phyloP scores from a whole-genome alignment of 352 stramenopile genomes.

The Phytophthora cryptogea region DNA sequence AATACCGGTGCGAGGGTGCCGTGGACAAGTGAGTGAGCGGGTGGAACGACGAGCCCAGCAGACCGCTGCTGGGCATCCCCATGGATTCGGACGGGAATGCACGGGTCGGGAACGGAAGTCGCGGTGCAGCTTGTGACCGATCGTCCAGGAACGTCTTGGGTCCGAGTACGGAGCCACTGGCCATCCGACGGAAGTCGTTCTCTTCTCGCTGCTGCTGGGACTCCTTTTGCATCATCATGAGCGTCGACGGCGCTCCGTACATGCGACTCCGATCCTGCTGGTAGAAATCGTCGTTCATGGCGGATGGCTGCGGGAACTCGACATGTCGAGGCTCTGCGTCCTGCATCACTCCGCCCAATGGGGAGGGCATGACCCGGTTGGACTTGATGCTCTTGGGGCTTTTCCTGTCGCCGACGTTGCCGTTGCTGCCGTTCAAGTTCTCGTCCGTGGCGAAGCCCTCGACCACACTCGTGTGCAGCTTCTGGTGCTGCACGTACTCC shows the following conservation, averaged over 20 bases:
- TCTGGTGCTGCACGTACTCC: slow-evolving; percentile 78
- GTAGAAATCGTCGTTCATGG: slow-evolving; percentile 34
- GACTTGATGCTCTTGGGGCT: slow-evolving; percentile 17
- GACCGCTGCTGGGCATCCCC: slow-evolving; percentile 24
- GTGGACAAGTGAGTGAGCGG: slow-evolving; percentile 30
- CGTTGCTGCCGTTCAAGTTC: slow-evolving; percentile 27
- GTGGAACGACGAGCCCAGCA: slow-evolving; percentile 48
- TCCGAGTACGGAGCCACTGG: background rate
- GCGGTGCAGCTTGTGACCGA: slow-evolving; percentile 26
- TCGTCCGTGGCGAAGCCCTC: slow-evolving; percentile 34
- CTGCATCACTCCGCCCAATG: slow-evolving; percentile 7
- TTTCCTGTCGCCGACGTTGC: slow-evolving; percentile 1
- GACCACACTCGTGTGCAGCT: slow-evolving; percentile 49
- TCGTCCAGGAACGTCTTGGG: slow-evolving; percentile 47
- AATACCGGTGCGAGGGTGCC: slow-evolving; percentile 40
- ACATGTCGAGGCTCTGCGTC: slow-evolving; percentile 4
- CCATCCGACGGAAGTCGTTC: slow-evolving; percentile 28
- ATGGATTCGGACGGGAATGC: slow-evolving; percentile 59
- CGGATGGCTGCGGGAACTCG: slow-evolving; percentile 16
- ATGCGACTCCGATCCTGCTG: slow-evolving; percentile 40
- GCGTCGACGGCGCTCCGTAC: slow-evolving; percentile 18
- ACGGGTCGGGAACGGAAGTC: slow-evolving; percentile 61
- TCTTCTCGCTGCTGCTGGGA: slow-evolving; percentile 32
- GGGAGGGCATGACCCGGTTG: slow-evolving; percentile 12
- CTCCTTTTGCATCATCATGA: slow-evolving; percentile 39